Conservation (phyloP, 2,329 filamentous ascomycete genomes). For the Boeremia exigua region DNA sequence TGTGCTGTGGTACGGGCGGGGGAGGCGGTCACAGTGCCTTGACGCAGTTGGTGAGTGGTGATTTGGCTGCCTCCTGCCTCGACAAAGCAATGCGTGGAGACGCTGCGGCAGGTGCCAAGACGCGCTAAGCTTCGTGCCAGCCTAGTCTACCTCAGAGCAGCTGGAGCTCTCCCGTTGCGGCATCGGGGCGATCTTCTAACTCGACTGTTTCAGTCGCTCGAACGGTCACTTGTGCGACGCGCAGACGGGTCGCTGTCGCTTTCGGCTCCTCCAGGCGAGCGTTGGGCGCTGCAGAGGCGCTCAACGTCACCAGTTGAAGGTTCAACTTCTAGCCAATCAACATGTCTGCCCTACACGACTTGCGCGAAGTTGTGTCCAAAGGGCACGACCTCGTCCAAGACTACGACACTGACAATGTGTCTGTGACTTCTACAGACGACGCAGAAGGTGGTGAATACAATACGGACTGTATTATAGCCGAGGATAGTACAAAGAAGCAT, state of each 20-base stretch:
- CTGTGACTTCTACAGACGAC: slow-evolving; percentile 60
- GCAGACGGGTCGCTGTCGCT: slow-evolving; percentile 7
- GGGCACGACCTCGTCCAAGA: slow-evolving; percentile 18
- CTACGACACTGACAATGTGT: slow-evolving; percentile 58
- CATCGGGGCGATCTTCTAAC: slow-evolving; percentile 11
- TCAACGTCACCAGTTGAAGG: background rate
- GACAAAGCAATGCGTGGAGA: slow-evolving; percentile 25
- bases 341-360: slow-evolving; percentile 1
- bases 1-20: background rate
- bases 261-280: slow-evolving; percentile 1
- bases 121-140: slow-evolving; percentile 7
- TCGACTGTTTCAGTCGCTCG: slow-evolving; percentile 10
- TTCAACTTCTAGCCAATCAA: slow-evolving; percentile 19
- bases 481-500: slow-evolving; percentile 51
- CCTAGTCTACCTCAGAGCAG: slow-evolving; percentile 5
- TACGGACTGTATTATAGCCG: slow-evolving; percentile 33
- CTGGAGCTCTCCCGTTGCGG: slow-evolving; percentile 11
- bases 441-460: slow-evolving; percentile 20
- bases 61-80: slow-evolving; percentile 37
- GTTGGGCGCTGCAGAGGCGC: background rate
- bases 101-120: slow-evolving; percentile 11
- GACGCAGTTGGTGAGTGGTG: slow-evolving; percentile 15
- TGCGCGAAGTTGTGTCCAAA: slow-evolving; percentile 3
- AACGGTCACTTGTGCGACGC: background rate
- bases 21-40: slow-evolving; percentile 5